Base-by-base conservation (phyloP, 108 stramenopile species). In the Pseudonitzschia multiseries region DNA sequence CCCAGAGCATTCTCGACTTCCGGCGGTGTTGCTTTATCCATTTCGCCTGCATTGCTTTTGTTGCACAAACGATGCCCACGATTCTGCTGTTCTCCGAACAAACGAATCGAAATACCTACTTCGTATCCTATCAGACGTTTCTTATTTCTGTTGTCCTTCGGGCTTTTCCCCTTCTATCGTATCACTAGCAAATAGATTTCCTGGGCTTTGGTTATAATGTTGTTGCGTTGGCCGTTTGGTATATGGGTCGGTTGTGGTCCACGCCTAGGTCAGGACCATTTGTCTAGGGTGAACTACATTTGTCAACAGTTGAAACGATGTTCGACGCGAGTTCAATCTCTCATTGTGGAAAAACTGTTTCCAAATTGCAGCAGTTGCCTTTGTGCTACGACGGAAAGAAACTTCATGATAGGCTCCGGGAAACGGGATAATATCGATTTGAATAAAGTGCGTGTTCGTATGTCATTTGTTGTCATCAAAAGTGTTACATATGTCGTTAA, bases 311-410 rank as follows among this genome's bases (percentile, higher is more conserved):
- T 56, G 54, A 56, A 56, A 56, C 20, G 54, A 56, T 56, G 54
- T 26, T 56, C 26, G 54, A 22, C 54, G 2, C 24, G 12, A 56
- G 54, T 56, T 56, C 54, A 56, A 56, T 26, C 22, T 26, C 10
- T 22, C n/a, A 56, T 56, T 24, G 54, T 56, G 54, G 54, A 56
- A 56, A 56, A 56, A 56, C 54, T 26, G 54, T 56, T 56, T 26
- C 46, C 18, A 48, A 48, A 5, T 18, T 48, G 46, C 18, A 48
- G 13, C 46, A 48, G 46, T 48, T 48, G 46, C 46, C 46, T 18
- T 48, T 48, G 12, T n/a, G n/a, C n/a, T n/a, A n/a, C n/a, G n/a
- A n/a, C n/a, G n/a, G n/a, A n/a, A n/a, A n/a, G n/a, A n/a, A 10
- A 48, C 9, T 48, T 18, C 18, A 18, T 18, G 1, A n/a, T 18